Conservation (phyloP, 345 rosid species). For the Luvunga scandens region DNA sequence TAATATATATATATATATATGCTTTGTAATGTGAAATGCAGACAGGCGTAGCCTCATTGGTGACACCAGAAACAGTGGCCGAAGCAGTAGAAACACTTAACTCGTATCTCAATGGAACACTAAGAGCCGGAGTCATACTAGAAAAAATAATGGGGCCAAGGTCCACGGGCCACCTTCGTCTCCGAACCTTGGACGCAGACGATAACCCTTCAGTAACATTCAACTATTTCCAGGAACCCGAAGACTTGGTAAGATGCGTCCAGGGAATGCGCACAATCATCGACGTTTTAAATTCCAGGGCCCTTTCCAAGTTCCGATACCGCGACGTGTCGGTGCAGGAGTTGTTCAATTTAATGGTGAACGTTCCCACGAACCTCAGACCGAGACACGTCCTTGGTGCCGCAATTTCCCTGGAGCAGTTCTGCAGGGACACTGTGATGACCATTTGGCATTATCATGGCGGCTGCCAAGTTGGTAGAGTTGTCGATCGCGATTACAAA, state of each 20-base stretch:
- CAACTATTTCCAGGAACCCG: conserved; percentile 69
- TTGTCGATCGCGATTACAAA: conserved; percentile 52
- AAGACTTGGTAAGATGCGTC: conserved; percentile 58
- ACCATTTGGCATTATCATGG: conserved; percentile 80
- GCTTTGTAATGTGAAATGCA: neutral
- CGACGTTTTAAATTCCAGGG: conserved; percentile 44
- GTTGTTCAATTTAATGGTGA: conserved; percentile 34
- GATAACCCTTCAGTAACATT: conserved; percentile 69
- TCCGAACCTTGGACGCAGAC: conserved; percentile 39
- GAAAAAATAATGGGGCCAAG: conserved; percentile 57
- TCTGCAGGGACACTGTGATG: conserved; percentile 59
- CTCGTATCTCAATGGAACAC: conserved; percentile 32
- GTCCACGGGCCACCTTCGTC: conserved; percentile 62
- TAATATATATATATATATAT: neutral
- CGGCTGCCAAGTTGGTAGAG: conserved; percentile 64
- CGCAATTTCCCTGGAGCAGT: conserved; percentile 47
- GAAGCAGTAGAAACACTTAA: conserved; percentile 32
- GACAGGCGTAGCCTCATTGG: conserved; percentile 17
- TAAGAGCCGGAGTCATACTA: conserved; percentile 45
- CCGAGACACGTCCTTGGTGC: conserved; percentile 36
- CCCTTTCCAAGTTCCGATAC: conserved; percentile 55
- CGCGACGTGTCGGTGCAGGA: conserved; percentile 26
- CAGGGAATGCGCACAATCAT: conserved; percentile 50
- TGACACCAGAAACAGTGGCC: conserved; percentile 29
- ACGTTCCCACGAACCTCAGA: conserved; percentile 57